Evolutionary conservation across 2,329 filamentous ascomycete genomes (phyloP).

Genomic region (Cercospora brassicicola): DNA sequence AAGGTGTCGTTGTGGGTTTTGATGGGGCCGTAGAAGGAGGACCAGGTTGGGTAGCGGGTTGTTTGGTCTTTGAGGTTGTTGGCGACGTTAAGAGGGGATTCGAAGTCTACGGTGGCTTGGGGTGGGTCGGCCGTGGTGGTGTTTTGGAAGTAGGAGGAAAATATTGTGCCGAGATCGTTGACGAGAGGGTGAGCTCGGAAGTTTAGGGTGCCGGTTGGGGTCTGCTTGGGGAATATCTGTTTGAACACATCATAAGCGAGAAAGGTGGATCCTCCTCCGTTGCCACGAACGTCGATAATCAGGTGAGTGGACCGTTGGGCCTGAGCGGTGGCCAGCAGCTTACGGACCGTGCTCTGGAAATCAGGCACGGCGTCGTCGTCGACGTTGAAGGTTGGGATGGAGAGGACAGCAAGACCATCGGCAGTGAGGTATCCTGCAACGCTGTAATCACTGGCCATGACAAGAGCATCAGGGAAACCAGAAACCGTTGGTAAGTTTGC

Average conservation of each 20-base stretch:
- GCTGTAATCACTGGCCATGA: constrained; percentile 26
- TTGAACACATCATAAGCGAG: constrained; percentile 51
- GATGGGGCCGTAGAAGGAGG: constrained; percentile 40
- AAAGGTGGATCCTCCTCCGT: constrained; percentile 56
- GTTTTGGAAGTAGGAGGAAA: too few relatives aligned
- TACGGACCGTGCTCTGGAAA: too few relatives aligned
- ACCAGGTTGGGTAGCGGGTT: constrained; percentile 37
- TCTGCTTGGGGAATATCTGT: constrained; percentile 53
- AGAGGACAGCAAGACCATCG: constrained; percentile 48
- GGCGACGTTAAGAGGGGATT: constrained; percentile 38
- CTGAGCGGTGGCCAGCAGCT: not conserved
- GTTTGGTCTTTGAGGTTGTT: constrained; percentile 29
- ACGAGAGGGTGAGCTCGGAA: too few relatives aligned
- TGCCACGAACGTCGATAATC: constrained; percentile 63
- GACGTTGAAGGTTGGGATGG: constrained; percentile 29
- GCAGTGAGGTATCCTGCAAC: constrained; percentile 50
- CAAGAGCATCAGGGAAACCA: not conserved
- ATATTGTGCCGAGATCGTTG: too few relatives aligned
- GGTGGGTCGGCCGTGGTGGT: too few relatives aligned
- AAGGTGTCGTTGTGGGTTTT: constrained; percentile 33
- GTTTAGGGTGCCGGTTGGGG: too few relatives aligned
- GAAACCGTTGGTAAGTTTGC: not conserved
- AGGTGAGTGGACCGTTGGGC: constrained; percentile 57
- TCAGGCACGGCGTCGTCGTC: too few relatives aligned
- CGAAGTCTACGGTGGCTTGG: too few relatives aligned